These are phyloP conservation scores for Rhizopogon rudus DNA, from an alignment of 768 basidiomycete species.

Conservation along the genomic window DNA sequence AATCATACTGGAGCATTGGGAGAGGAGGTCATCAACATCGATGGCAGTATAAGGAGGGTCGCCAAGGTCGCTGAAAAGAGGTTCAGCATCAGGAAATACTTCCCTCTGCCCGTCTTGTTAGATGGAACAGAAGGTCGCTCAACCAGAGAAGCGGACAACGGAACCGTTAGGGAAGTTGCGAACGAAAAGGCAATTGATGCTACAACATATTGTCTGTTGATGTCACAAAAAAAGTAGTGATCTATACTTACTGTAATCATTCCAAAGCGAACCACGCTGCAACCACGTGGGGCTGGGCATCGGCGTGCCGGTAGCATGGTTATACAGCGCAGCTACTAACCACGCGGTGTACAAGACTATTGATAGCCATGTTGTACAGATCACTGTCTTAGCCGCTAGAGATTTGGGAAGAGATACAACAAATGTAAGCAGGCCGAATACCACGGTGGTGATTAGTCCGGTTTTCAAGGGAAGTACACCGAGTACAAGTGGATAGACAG, in stretches of 20 bases:
- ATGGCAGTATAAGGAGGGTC: constrained; percentile 48
- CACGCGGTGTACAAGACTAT: constrained; percentile 56
- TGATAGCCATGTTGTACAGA: constrained; percentile 58
- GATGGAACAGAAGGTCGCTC: constrained; percentile 21
- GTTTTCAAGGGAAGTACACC: constrained; percentile 27
- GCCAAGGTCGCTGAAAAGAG: constrained; percentile 44
- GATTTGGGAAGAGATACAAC: constrained; percentile 54
- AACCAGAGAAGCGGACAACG: constrained; percentile 58
- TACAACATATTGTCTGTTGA: constrained; percentile 32
- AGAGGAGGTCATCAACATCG: constrained; percentile 48
- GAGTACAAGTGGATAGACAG: constrained; percentile 45
- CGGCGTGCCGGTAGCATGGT: constrained; percentile 45
- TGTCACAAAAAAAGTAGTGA: not conserved
- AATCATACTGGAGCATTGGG: constrained; percentile 35
- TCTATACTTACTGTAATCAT: constrained; percentile 51
- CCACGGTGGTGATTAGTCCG: constrained; percentile 34
- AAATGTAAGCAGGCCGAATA: constrained; percentile 38
- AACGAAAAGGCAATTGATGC: constrained; percentile 56
- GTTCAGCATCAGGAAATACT: constrained; percentile 58
- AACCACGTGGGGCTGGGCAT: constrained; percentile 30
- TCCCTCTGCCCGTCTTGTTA: constrained; percentile 40
- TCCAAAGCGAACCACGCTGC: constrained; percentile 51
- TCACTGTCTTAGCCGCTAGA: constrained; percentile 46
- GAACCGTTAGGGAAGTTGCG: constrained; percentile 58
- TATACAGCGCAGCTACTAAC: constrained; percentile 49